Percentiles rank a stretch among this genome's conserved stretches.
phyloP scores from a whole-genome alignment of 306 rosid species.

The Hippophae gyantsensis region DNA sequence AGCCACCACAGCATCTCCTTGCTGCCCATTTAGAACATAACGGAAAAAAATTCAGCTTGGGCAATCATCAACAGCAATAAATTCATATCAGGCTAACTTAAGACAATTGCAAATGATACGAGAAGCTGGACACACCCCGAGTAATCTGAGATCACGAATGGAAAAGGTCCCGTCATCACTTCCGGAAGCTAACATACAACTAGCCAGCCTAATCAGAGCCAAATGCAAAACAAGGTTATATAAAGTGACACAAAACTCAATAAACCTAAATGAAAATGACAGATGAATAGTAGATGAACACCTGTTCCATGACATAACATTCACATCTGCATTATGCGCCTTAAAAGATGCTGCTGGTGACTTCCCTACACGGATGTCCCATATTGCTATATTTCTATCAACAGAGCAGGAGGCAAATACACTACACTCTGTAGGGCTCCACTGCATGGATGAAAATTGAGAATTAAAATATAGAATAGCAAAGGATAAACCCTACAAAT shows the following conservation, averaged over 20 bases:
- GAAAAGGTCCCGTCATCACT: constrained; percentile 92
- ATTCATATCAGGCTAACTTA: neutral
- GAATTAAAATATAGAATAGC: constrained; percentile 7
- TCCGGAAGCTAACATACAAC: constrained; percentile 92
- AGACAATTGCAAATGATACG: neutral
- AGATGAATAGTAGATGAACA: constrained; percentile 14
- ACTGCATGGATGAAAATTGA: constrained; percentile 43
- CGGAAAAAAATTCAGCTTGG: constrained; percentile 5
- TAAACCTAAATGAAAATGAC: constrained; percentile 4
- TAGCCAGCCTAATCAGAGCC: constrained; percentile 52
- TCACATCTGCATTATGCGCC: constrained; percentile 90
- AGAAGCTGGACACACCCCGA: constrained; percentile 40
- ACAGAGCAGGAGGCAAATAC: constrained; percentile 86
- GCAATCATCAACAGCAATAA: neutral
- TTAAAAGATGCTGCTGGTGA: constrained; percentile 42
- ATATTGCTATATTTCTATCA: constrained; percentile 71
- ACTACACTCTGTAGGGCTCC: constrained; percentile 82
- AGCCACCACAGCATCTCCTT: constrained; percentile 72
- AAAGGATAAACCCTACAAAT: neutral
- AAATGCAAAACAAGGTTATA: constrained; percentile 10
- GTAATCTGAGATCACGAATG: constrained; percentile 83
- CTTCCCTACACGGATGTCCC: constrained; percentile 80
- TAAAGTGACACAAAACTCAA: neutral
- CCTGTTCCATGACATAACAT: constrained; percentile 98
- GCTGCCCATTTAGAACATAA: constrained; percentile 32